phyloP scores from a whole-genome alignment of 1,284 basidiomycete genomes.

The Malassezia nana region DNA sequence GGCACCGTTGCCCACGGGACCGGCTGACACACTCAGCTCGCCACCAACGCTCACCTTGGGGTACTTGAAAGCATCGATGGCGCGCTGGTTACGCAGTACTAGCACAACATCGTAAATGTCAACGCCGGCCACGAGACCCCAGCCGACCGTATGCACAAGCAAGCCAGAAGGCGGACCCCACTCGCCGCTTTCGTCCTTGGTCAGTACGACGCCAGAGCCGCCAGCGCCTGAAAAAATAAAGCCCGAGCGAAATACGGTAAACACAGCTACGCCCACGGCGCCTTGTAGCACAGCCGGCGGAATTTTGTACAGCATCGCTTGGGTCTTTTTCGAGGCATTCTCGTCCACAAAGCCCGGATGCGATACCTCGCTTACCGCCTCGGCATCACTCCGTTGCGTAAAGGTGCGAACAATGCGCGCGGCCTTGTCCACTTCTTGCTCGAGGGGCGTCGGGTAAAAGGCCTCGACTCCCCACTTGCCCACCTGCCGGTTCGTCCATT shows the following conservation, averaged over 20 bases:
- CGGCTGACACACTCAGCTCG: slow-evolving; percentile 38
- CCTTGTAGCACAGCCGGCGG: slow-evolving; percentile 31
- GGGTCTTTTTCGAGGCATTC: slow-evolving; percentile 40
- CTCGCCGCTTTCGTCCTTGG: slow-evolving; percentile 37
- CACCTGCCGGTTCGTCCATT: slow-evolving; percentile 26
- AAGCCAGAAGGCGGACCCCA: slow-evolving; percentile 46
- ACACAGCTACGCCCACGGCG: slow-evolving; percentile 39
- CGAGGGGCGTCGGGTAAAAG: slow-evolving; percentile 39
- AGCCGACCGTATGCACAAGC: slow-evolving; percentile 42
- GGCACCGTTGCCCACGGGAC: slow-evolving; percentile 48
- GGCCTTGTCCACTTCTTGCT: slow-evolving; percentile 37
- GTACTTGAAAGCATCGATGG: slow-evolving; percentile 36
- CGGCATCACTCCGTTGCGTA: slow-evolving; percentile 23
- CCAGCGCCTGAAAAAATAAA: slow-evolving; percentile 26
- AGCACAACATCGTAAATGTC: slow-evolving; percentile 50
- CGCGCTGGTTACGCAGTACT: slow-evolving; percentile 40
- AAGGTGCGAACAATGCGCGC: slow-evolving; percentile 41
- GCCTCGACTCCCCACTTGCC: slow-evolving; percentile 36
- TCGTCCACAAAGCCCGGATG: slow-evolving; percentile 20
- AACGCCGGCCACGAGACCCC: slow-evolving; percentile 42
- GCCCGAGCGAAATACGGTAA: slow-evolving; percentile 45
- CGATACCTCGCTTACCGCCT: neutral
- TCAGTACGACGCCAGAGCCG: slow-evolving; percentile 45
- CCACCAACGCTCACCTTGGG: slow-evolving; percentile 44
- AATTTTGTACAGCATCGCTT: slow-evolving; percentile 45